Base-by-base conservation (phyloP, 352 stramenopile species). In the Phytophthora pini region DNA sequence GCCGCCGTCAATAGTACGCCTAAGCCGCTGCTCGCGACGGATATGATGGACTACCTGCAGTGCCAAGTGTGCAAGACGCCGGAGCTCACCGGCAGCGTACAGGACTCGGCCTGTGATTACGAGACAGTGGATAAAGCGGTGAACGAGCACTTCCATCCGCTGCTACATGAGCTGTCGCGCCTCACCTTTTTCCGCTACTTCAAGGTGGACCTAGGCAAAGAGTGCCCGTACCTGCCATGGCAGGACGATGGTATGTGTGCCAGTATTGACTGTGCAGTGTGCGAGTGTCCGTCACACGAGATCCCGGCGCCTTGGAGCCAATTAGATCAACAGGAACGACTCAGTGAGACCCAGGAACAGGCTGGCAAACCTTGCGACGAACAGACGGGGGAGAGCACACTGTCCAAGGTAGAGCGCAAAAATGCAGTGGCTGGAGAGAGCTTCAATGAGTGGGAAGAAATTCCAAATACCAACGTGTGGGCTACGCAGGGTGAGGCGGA, bases 101-200 rank as follows among this genome's bases (percentile, higher is more conserved):
- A 83, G 53, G 88, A 96, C 73, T 94, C 87, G 26, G 87, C 79
- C 7, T 96, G 87, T 69, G 80, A 94, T 72, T 94, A 90, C 68
- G 79, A 94, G 68, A 94, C 82, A 5, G 88, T 96, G 51, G 81
- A 94, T 66, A 91, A 89, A 55, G 87, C 87, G 1, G 89, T 92
- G 34, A 78, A 77, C 31, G 70, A 90, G 64, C 82, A 94, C 69
- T 95, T 96, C 57, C 85, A 94, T 43, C 87, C 88, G 49, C 74
- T 94, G 26, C 73, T 96, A 6, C 56, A 88, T 22, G 87, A 94
- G 55, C 77, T 96, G 27, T 89, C 87, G 29, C 76, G 76, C 43
- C 77, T 92, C 49, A 90, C 82, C 12, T 98, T 97, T 75, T 98
- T 98, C 68, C 92, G 92, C 39, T 97, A 97, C 79, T 98, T 97